Base-by-base conservation (phyloP, 139 green algal genomes). In the Coccomyxa sp. region DNA sequence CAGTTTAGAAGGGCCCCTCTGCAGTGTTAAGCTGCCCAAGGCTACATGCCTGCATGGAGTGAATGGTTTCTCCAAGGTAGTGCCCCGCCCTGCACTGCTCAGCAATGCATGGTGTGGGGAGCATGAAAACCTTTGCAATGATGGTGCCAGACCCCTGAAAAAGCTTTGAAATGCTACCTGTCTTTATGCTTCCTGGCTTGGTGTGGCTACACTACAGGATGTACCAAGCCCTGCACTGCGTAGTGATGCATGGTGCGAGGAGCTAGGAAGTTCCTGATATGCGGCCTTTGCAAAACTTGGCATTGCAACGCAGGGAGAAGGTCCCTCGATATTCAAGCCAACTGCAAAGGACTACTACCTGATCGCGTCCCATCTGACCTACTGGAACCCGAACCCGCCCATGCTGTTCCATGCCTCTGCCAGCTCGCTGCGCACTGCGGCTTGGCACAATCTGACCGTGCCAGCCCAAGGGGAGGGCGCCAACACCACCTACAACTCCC, bases 381-480 rank as follows among this genome's bases (percentile, higher is more conserved):
- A 76, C 58, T 85, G 82, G 82, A 17, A 27, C 10, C 15, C 82
- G 18, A 85, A 85, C 76, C 58, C 76, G 58, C n/a, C 82, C 16
- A n/a, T 79, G 67, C 75, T 82, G 76, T 67, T 81, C 3, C 28
- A 32, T 17, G 32, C 57, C 13, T 13, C n/a, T 0, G 13, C 25
- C 17, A 23, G 12, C 21, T 60, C 51, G 18, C 23, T 79, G 81
- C 57, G 45, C 23, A n/a, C 25, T 21, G 81, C n/a, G 45, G 16
- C 10, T 10, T 79, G 67, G 80, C 13, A 51, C 58, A 25, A n/a
- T 17, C 21, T 25, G 32, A 28, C 63, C 15, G 17, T 18, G 30
- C 80, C 80, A 0, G 80, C 68, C 17, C 45, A 1, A 25, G 67
- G 67, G 11, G 28, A 63, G 31, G 80, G 80, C 7, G 32, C 16